These are phyloP conservation scores for Trichoderma sp. DNA, from an alignment of 2,329 filamentous ascomycete genomes.

Conservation along the genomic window DNA sequence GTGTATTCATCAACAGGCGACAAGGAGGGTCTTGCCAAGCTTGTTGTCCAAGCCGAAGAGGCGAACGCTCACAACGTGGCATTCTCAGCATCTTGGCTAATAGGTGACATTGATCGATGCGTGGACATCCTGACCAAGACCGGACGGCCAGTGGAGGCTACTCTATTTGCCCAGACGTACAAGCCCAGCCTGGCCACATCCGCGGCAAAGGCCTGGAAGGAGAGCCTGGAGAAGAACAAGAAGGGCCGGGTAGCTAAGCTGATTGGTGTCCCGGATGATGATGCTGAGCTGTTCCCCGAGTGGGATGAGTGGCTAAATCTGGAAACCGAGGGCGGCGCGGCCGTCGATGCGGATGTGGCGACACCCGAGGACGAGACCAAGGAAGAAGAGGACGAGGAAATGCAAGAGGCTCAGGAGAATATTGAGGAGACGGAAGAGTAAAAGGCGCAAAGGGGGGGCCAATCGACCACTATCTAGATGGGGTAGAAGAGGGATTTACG, in stretches of 20 bases:
- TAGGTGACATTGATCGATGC: slow-evolving; percentile 78
- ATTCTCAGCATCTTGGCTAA: slow-evolving; percentile 85
- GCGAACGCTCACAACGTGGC: slow-evolving; percentile 86
- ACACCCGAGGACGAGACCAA: slow-evolving; percentile 17
- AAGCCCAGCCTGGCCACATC: slow-evolving; percentile 72
- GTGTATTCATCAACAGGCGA: slow-evolving; percentile 85
- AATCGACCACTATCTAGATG: slow-evolving; percentile 15
- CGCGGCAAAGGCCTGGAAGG: slow-evolving; percentile 77
- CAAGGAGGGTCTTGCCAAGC: slow-evolving; percentile 64
- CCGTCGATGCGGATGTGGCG: slow-evolving; percentile 15
- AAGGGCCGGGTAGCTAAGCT: slow-evolving; percentile 82
- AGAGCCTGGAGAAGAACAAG: slow-evolving; percentile 74
- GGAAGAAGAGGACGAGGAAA: slow-evolving; percentile 24
- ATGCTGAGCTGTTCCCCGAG: slow-evolving; percentile 88
- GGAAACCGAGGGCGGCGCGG: slow-evolving; percentile 65
- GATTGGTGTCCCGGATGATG: slow-evolving; percentile 76
- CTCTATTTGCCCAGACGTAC: slow-evolving; percentile 92
- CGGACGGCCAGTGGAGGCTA: slow-evolving; percentile 77
- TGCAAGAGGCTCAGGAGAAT: slow-evolving; percentile 28
- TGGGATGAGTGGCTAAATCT: slow-evolving; percentile 88
- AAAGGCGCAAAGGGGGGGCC: slow-evolving; percentile 24
- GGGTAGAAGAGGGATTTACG: slow-evolving; percentile 22
- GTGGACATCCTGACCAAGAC: slow-evolving; percentile 77
- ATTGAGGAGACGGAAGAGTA: slow-evolving; percentile 26
- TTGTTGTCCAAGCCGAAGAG: slow-evolving; percentile 72